Conservation (phyloP, 305 asterid species). For the Coffea humblotiana region DNA sequence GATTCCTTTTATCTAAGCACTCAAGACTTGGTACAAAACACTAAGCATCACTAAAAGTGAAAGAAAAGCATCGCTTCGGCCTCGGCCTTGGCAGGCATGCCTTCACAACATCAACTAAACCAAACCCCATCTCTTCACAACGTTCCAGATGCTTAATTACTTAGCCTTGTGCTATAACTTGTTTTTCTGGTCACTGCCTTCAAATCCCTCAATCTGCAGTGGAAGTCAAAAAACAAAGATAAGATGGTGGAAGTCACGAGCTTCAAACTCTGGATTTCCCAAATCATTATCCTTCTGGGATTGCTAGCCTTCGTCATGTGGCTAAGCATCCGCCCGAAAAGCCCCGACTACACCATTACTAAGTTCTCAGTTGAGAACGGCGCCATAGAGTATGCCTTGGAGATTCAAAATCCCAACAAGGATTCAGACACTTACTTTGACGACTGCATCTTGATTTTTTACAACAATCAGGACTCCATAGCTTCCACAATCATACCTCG, state of each 20-base stretch:
- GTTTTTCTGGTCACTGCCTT: neutral
- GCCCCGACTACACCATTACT: conserved; percentile 19
- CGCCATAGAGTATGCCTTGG: neutral
- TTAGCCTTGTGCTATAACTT: no score
- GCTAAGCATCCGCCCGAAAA: conserved; percentile 21
- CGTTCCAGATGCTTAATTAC: neutral
- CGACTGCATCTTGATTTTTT: conserved; percentile 10
- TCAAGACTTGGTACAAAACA: neutral
- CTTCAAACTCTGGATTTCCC: conserved; percentile 5
- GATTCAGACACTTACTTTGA: conserved; percentile 9
- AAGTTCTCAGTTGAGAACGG: conserved; percentile 11
- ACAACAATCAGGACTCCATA: conserved; percentile 4
- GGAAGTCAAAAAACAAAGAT: neutral
- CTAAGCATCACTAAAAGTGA: neutral
- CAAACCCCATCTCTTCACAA: neutral
- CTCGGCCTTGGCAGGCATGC: neutral
- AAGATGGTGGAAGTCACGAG: conserved; percentile 5
- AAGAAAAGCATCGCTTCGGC: conserved; percentile 17
- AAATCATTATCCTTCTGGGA: conserved; percentile 9
- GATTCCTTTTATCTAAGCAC: neutral
- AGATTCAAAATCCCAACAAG: conserved; percentile 20
- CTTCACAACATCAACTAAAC: neutral
- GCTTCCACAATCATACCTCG: neutral
- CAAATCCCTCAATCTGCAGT: neutral
- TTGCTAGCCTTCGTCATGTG: conserved; percentile 17